These are phyloP conservation scores for Solanum bulbocastanum DNA, from an alignment of 257 asterid genomes.

Conservation along the genomic window DNA sequence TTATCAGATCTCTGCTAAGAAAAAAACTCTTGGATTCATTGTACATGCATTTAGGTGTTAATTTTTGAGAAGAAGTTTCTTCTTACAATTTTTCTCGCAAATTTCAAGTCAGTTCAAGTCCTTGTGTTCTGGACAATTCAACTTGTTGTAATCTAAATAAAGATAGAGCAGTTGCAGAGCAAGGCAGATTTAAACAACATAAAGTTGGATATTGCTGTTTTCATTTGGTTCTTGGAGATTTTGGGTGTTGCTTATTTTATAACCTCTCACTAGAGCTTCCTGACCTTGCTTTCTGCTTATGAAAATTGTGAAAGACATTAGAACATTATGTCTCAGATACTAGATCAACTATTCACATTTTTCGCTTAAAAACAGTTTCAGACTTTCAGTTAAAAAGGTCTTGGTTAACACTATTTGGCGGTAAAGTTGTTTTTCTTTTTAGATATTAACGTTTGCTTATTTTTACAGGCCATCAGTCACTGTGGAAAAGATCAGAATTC, in stretches of 20 bases:
- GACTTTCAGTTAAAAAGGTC: neutral
- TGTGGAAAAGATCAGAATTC: conserved; percentile 33
- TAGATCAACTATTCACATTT: neutral
- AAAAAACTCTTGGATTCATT: neutral
- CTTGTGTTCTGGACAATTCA: neutral
- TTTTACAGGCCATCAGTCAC: conserved; percentile 53
- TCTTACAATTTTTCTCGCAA: neutral
- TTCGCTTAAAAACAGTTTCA: neutral
- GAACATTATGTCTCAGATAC: neutral
- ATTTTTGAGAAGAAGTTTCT: neutral
- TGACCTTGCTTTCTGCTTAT: neutral
- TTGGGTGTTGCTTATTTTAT: neutral
- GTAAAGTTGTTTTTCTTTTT: neutral
- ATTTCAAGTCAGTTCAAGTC: neutral
- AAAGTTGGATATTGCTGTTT: neutral
- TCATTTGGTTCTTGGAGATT: neutral
- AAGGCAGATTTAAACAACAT: neutral
- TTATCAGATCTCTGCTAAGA: neutral
- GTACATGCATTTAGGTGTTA: neutral
- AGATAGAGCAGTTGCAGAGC: neutral
- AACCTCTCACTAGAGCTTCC: neutral
- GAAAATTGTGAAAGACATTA: neutral
- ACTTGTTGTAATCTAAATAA: neutral
- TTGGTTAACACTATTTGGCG: conserved; percentile 1
- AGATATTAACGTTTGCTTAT: neutral